Evolutionary conservation across 2,329 filamentous ascomycete genomes (phyloP).

Genomic region (Sclerotinia borealis): DNA sequence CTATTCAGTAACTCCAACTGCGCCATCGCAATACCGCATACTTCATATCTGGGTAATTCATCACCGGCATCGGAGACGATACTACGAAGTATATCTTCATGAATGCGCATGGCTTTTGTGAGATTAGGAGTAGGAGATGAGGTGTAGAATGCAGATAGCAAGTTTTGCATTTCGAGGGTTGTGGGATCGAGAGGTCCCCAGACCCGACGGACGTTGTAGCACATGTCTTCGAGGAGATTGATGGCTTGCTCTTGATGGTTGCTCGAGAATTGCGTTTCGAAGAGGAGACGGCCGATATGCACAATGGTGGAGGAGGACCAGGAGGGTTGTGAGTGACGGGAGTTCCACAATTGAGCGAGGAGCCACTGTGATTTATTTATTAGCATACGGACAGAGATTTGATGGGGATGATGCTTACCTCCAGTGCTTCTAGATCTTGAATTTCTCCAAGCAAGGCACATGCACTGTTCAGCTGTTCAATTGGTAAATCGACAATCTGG

Average conservation of each 20-base stretch:
- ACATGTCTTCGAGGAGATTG: constrained; percentile 23
- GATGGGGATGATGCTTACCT: constrained; percentile 24
- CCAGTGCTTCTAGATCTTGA: constrained; percentile 41
- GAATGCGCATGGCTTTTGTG: constrained; percentile 19
- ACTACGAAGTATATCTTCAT: constrained; percentile 24
- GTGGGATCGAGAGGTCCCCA: constrained; percentile 23
- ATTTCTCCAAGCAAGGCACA: constrained; percentile 43
- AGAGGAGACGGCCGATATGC: constrained; percentile 21
- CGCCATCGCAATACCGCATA: constrained; percentile 26
- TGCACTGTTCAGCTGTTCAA: constrained; percentile 41
- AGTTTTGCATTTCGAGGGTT: constrained; percentile 21
- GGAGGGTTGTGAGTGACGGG: constrained; percentile 15
- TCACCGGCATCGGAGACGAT: constrained; percentile 26
- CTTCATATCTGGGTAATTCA: constrained; percentile 22
- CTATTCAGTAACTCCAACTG: constrained; percentile 36
- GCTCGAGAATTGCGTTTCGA: constrained; percentile 21
- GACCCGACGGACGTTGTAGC: constrained; percentile 25
- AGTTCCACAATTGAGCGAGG: constrained; percentile 23
- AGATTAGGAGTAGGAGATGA: constrained; percentile 15
- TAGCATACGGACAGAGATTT: neutral
- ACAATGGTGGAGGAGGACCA: constrained; percentile 21
- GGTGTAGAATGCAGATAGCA: constrained; percentile 23
- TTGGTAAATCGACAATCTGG: constrained; percentile 39
- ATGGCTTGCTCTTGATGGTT: constrained; percentile 16
- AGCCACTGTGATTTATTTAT: constrained; percentile 6